Base-by-base conservation (phyloP, 2,329 filamentous ascomycete genomes). In the Simplicillium aogashimaense region DNA sequence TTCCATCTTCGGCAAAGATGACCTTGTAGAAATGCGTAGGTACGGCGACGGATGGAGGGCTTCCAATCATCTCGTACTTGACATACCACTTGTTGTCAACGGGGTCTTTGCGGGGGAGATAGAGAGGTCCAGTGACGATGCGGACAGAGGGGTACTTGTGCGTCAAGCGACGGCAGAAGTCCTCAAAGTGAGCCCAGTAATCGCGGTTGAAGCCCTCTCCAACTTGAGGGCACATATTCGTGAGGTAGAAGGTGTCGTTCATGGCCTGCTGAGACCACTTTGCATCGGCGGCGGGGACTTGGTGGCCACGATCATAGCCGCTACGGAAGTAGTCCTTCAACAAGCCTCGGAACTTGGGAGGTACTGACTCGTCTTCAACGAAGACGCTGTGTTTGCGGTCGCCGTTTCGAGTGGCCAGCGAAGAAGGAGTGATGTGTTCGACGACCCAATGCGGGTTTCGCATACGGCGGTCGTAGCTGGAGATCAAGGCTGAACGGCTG, bases 21-120 rank as follows among this genome's bases (percentile, higher is more conserved):
- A 98, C 87, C 70, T 98, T 98, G 76, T 95, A 98, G 67, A 98
- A 98, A 63, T 98, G 92, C 16, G 92, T 98, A 3, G 92, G 92
- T 39, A 98, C 92, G 18, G 92, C 89, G 41, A 98, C 84, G 54
- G 88, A 94, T 7, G 92, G 90, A 48, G 92, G 92, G 57, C 73
- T 83, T 31, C 92, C 92, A 52, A 98, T 95, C 44, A 98, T 83
- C 67, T 98, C 92, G 67, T 98, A 97, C 45, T 74, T 81, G 43
- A 95, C 88, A 50, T 88, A 83, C 88, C 89, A 98, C 69, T 97
- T 97, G 52, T 85, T 84, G 67, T 97, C 92, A 42, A 65, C 64
- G 4, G 80, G 72, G 49, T 95, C 87, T 44, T 81, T 77, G 60
- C 84, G 84, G 9, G 92, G 92, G 16, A 98, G 75, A 64, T 98